Evolutionary conservation across 169 alveolate species (phyloP).

Genomic region (Perkinsus chesapeaki): DNA sequence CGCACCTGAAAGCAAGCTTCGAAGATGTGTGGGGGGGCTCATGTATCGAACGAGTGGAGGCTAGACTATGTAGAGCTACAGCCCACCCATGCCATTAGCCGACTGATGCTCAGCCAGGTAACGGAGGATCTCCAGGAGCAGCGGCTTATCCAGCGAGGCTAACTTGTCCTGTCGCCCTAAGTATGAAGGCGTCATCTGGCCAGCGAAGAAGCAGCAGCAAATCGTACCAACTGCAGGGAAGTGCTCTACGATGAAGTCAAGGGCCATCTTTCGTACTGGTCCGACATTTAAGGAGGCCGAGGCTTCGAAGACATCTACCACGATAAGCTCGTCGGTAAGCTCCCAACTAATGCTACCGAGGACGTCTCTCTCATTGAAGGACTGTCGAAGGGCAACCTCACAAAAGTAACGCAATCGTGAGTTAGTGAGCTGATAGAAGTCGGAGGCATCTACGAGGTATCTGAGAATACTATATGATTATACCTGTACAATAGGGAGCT

Average conservation of each 20-base stretch:
- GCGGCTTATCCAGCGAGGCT: not conserved
- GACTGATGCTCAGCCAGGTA: not conserved
- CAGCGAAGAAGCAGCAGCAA: not conserved
- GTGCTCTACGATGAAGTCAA: slow-evolving; percentile 1
- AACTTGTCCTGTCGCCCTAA: not conserved
- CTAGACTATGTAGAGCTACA: too few relatives aligned
- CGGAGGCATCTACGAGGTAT: slow-evolving; percentile 5
- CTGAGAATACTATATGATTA: not conserved
- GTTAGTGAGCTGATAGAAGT: not conserved
- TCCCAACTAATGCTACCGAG: not conserved
- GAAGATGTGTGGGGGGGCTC: too few relatives aligned
- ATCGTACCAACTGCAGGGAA: not conserved
- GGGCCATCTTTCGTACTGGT: not conserved
- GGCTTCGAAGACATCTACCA: not conserved
- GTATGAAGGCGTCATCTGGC: not conserved
- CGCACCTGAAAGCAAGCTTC: not conserved
- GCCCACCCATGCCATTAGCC: not conserved
- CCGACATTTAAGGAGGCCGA: not conserved
- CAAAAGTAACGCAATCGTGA: not conserved
- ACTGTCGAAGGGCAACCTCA: not conserved
- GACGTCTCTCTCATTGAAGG: slow-evolving; percentile 2
- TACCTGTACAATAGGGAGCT: not conserved
- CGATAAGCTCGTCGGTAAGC: not conserved
- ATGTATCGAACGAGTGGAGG: too few relatives aligned
- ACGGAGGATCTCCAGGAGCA: not conserved